Evolutionary conservation across 805 yeast species (phyloP).

Genomic region (Metschnikowia noctiluminum): DNA sequence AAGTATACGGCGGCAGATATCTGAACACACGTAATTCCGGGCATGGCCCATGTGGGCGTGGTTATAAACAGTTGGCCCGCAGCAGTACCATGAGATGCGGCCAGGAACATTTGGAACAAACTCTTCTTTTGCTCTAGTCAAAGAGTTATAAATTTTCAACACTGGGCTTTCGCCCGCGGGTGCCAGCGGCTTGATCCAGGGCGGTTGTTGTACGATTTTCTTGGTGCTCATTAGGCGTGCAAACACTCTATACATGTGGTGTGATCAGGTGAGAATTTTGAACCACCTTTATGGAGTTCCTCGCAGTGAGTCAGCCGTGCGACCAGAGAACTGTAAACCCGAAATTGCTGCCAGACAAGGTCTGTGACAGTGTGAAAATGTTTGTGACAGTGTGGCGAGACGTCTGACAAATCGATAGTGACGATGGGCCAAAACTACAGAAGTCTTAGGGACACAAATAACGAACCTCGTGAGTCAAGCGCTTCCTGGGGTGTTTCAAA

Average conservation of each 20-base stretch:
- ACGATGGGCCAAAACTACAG: no score
- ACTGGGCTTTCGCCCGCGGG: conserved; percentile 22
- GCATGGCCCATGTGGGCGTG: conserved; percentile 99
- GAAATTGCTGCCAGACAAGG: no score
- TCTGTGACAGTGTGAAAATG: no score
- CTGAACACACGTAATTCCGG: conserved; percentile 91
- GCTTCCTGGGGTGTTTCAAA: no score
- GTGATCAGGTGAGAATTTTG: conserved; percentile 6
- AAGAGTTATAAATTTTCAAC: conserved; percentile 73
- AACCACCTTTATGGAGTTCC: background rate
- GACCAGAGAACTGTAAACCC: background rate
- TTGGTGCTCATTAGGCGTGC: conserved; percentile 22
- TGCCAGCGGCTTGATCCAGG: conserved; percentile 27
- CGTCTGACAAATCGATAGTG: no score
- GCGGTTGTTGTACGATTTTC: conserved; percentile 36
- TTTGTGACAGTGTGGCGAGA: no score
- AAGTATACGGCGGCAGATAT: conserved; percentile 84
- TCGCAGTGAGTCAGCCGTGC: background rate
- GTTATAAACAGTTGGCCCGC: conserved; percentile 98
- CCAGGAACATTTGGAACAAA: conserved; percentile 67
- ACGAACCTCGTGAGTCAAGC: no score
- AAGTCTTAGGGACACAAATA: no score
- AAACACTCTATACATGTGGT: conserved; percentile 7
- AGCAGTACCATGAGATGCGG: conserved; percentile 88
- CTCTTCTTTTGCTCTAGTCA: conserved; percentile 75